Evolutionary conservation across 2,329 filamentous ascomycete species (phyloP), one percentile per base, ranked within the genome.

Genomic region (Penicillium janthinellum): DNA sequence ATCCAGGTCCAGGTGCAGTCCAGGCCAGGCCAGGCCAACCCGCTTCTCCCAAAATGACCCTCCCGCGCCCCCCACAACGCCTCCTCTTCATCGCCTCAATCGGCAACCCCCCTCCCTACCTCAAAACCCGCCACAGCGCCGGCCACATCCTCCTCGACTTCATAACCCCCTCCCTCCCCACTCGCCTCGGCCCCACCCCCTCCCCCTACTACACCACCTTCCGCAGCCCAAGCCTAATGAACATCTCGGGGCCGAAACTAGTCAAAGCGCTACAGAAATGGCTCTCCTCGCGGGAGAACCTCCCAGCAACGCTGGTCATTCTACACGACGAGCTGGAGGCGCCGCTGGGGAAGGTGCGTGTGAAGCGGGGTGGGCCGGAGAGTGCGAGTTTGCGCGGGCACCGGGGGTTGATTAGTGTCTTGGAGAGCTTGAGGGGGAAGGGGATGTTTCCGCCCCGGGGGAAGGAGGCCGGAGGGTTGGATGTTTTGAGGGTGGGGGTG

Each of bases 241-340:
- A 98, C 73, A 79, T 89, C 4, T 91, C 88, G 1, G 95, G 95
- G 0, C 81, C 83, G 0, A 90, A 88, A 60, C 84, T 96, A 0
- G 79, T 84, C 3, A 81, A 81, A 2, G 87, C 88, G 1, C 92
- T 89, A 81, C 82, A 81, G 64, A 79, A 66, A 12, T 79, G 70
- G 71, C 57, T 71, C 63, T 60, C 62, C 12, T 49, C 60, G 14
- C 49, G 57, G 4, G 59, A 64, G 6, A 39, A 8, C 38, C 14
- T 34, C 25, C 7, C 31, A 8, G 31, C 31, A 8, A 31, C 31
- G 31, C 76, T 99, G 15, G 86, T 98, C 0, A 79, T 98, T 12
- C 80, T 98, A 20, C 92, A 98, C 74, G 94, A 98, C 73, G 94
- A 98, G 73, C 78, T 98, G 37, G 93, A 97, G 70, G 82, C 85